Percentiles rank a stretch among this genome's conserved stretches.
phyloP scores from a whole-genome alignment of 371 early-diverging fungal genomes.

The Mucor irregularis region DNA sequence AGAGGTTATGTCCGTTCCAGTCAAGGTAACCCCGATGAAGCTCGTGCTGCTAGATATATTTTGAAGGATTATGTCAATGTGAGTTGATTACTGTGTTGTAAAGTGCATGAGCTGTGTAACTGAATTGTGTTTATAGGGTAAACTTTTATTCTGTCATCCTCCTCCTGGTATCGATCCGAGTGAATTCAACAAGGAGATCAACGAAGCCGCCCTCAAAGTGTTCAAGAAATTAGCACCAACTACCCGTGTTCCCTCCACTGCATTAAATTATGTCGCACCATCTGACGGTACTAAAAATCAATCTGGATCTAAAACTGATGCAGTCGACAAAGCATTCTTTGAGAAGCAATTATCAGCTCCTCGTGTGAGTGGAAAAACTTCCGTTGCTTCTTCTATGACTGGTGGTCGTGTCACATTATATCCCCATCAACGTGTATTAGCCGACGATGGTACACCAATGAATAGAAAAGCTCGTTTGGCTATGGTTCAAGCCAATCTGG shows the following conservation, averaged over 20 bases:
- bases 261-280: slow-evolving; percentile 60
- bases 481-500: slow-evolving; percentile 43
- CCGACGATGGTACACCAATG: slow-evolving; percentile 52
- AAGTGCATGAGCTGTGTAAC: not conserved
- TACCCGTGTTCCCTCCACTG: slow-evolving; percentile 51
- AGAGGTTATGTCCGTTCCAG: slow-evolving; percentile 89
- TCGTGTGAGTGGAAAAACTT: slow-evolving; percentile 54
- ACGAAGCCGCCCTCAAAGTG: slow-evolving; percentile 59
- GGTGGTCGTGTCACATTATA: slow-evolving; percentile 62
- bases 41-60: slow-evolving; percentile 93
- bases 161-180: slow-evolving; percentile 64
- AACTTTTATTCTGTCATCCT: slow-evolving; percentile 85
- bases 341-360: slow-evolving; percentile 48
- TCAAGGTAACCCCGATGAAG: slow-evolving; percentile 97
- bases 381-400: slow-evolving; percentile 28
- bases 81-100: too few relatives aligned
- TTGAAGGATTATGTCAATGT: slow-evolving; percentile 95
- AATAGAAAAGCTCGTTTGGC: slow-evolving; percentile 49
- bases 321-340: slow-evolving; percentile 72
- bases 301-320: slow-evolving; percentile 54
- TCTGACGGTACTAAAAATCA: slow-evolving; percentile 35
- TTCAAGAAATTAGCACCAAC: slow-evolving; percentile 56
- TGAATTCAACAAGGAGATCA: slow-evolving; percentile 80
- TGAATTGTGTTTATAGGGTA: slow-evolving; percentile 57
- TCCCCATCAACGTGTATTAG: slow-evolving; percentile 58